A percentile compares a stretch with the other conserved stretches of the same genome.
phyloP scores from a whole-genome alignment of 805 yeast species.

The Yamadazyma sp. region DNA sequence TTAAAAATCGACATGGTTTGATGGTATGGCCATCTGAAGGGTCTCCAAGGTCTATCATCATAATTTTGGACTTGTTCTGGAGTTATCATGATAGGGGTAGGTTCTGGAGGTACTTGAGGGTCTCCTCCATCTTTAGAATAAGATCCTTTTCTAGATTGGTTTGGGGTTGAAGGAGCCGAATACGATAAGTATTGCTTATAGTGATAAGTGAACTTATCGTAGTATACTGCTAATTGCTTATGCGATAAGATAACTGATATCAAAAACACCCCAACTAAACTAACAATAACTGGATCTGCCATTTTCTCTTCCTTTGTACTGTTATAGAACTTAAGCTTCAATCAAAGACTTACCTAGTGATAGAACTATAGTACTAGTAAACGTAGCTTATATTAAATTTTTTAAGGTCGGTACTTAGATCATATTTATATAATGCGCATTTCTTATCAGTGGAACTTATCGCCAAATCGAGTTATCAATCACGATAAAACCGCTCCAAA shows the following conservation, averaged over 20 bases:
- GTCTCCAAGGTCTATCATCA: constrained; percentile 80
- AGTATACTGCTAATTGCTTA: constrained; percentile 11
- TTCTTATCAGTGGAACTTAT: too few species aligned
- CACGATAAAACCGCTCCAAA: too few species aligned
- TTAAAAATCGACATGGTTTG: constrained; percentile 75
- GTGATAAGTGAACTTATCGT: constrained; percentile 2
- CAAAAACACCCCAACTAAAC: constrained; percentile 12
- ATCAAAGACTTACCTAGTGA: too few species aligned
- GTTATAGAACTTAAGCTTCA: too few species aligned
- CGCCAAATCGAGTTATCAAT: too few species aligned
- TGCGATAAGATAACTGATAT: constrained; percentile 14
- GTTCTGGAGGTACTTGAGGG: constrained; percentile 13
- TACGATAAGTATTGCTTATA: constrained; percentile 8
- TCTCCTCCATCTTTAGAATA: constrained; percentile 10
- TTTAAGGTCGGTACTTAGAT: too few species aligned
- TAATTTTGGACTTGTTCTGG: constrained; percentile 64
- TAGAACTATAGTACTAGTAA: too few species aligned
- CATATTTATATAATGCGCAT: too few species aligned
- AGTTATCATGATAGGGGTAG: constrained; percentile 56
- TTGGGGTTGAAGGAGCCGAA: constrained; percentile 12
- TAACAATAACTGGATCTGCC: constrained; percentile 8
- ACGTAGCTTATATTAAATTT: too few species aligned
- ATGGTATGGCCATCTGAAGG: constrained; percentile 77
- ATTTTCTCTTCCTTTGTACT: too few species aligned
- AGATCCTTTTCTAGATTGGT: constrained; percentile 12